Percentiles rank a stretch among this genome's conserved stretches.
These are phyloP conservation scores for Scheffersomyces stambukii DNA, from an alignment of 1,139 yeast genomes.

Conservation along the genomic window DNA sequence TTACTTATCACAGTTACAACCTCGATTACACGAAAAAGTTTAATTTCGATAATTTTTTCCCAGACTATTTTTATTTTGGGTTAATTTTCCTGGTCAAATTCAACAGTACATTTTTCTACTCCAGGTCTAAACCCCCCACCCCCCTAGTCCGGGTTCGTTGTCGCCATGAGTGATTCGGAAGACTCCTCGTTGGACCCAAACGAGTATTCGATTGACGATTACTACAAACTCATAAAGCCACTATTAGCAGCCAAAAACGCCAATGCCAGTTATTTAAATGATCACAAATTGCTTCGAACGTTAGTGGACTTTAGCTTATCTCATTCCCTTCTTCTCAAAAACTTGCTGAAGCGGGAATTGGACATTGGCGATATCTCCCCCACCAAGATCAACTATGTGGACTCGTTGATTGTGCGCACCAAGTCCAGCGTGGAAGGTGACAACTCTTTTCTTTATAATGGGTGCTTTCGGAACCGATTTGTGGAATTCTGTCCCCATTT, in stretches of 20 bases:
- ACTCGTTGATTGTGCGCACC: constrained; percentile 7
- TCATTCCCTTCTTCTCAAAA: constrained; percentile 18
- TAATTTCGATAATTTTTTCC: too few relatives aligned
- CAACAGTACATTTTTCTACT: not conserved
- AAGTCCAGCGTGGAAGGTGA: constrained; percentile 9
- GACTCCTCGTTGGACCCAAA: constrained; percentile 11
- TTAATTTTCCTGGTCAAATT: too few relatives aligned
- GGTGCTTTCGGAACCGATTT: constrained; percentile 23
- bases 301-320: constrained; percentile 25
- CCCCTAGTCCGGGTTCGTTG: too few relatives aligned
- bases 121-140: not conserved
- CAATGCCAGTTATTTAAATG: constrained; percentile 13
- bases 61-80: too few relatives aligned
- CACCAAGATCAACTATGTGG: constrained; percentile 10
- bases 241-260: constrained; percentile 16
- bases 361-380: constrained; percentile 19
- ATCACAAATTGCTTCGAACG: constrained; percentile 23
- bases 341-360: constrained; percentile 21
- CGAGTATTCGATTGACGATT: constrained; percentile 19
- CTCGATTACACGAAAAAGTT: too few relatives aligned
- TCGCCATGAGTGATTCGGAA: constrained; percentile 14
- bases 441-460: constrained; percentile 13
- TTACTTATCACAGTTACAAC: too few relatives aligned
- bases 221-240: constrained; percentile 17
- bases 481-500: constrained; percentile 30